A percentile compares a stretch with the other conserved stretches of the same genome.
These are phyloP conservation scores for Pseudozyma pruni DNA, from an alignment of 1,284 basidiomycete species.

Conservation along the genomic window DNA sequence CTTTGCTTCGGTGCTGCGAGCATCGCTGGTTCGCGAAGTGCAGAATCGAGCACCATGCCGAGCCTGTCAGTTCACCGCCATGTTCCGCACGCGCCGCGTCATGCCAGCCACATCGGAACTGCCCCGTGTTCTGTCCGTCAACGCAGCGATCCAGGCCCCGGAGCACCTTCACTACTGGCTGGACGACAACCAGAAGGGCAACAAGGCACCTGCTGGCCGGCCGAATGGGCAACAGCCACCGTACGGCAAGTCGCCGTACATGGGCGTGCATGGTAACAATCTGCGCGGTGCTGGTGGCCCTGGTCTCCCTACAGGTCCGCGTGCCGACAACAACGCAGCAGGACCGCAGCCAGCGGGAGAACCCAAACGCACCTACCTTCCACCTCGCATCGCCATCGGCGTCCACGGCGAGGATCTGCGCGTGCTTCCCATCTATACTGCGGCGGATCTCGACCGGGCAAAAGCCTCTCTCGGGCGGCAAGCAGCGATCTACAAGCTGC, in stretches of 20 bases:
- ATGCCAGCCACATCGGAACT: conserved; percentile 72
- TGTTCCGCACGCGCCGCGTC: conserved; percentile 75
- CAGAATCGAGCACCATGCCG: conserved; percentile 86
- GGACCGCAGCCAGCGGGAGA: conserved; percentile 5
- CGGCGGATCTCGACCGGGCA: conserved; percentile 28
- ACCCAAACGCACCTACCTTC: conserved; percentile 69
- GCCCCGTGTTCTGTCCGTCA: conserved; percentile 87
- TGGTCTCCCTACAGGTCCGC: conserved; percentile 16
- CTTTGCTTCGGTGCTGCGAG: conserved; percentile 79
- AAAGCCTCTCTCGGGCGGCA: conserved; percentile 17
- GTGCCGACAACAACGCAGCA: conserved; percentile 7
- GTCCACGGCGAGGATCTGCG: conserved; percentile 50
- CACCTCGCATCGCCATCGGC: conserved; percentile 63
- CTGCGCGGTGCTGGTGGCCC: conserved; percentile 11
- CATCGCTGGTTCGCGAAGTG: conserved; percentile 83
- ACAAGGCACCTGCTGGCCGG: conserved; percentile 6
- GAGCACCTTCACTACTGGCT: conserved; percentile 83
- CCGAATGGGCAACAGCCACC: conserved; percentile 6
- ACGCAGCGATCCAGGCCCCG: conserved; percentile 81
- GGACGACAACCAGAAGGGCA: conserved; percentile 70
- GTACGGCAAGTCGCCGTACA: conserved; percentile 24
- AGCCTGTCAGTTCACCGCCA: conserved; percentile 72
- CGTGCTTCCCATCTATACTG: conserved; percentile 37
- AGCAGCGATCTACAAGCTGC: conserved; percentile 71
- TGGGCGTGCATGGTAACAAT: conserved; percentile 65